Base-by-base conservation (phyloP, 306 rosid genomes). In the Astragalus membranaceus region DNA sequence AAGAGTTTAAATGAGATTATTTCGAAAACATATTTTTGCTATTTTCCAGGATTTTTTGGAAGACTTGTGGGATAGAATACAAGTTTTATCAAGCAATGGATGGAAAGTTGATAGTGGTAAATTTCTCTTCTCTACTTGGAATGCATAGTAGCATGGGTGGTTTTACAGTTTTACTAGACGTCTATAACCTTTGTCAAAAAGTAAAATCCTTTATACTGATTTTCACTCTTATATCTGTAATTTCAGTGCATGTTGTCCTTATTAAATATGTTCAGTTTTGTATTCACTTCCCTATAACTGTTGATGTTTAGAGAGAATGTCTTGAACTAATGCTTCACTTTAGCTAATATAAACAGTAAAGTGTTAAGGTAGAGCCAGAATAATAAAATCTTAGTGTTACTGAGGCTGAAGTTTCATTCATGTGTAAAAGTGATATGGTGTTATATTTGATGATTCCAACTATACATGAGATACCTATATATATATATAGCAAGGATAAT, bases 101-200 rank as follows among this genome's bases (percentile, higher is more conserved):
- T 94, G 96, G 97, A 91, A 91, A 86, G 95, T 94, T 81, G 99
- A 91, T 15, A 94, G 99, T 69, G 99, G 99, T 94, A 88, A 75
- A 58, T 67, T 63, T 80, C 72, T 70, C 37, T 44, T 13, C 39
- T 67, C 54, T 62, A 29, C 13, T 44, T 69, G 75, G 67, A 6
- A 56, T 36, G 63, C 43, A 63, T 37, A 54, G 13, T 46, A 64
- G 56, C 63, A 14, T 46, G 5, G 12, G 70, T 50, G 36, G 35
- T 74, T n/a, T 51, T 64, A 32, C 56, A 30, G 35, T 74, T n/a
- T 51, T 64, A 32, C 56, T 44, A 26, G 1, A 26, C 30, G 30
- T 26, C 30, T 26, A 46, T 57, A 51, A 29, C 17, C 54, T 35
- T 63, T 39, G 1, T 39, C 8, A 5, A 39, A 39, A 8, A 8